A percentile compares a stretch with the other conserved stretches of the same genome.
Evolutionary conservation across 108 stramenopile species (phyloP).

Genomic region (Pelagomonas calceolata): DNA sequence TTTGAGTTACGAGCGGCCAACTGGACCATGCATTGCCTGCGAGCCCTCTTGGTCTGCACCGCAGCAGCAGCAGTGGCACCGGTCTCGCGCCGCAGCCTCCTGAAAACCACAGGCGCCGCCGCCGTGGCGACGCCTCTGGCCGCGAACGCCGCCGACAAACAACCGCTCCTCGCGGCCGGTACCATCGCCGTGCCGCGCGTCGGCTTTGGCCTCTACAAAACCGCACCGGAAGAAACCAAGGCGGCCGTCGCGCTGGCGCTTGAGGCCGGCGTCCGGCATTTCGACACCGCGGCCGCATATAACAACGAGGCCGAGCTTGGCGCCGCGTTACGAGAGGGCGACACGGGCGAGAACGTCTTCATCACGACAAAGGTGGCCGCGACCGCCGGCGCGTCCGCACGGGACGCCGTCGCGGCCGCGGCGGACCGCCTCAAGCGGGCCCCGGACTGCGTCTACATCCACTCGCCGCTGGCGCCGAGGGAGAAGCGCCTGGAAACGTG

Average conservation of each 20-base stretch:
- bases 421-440: slow-evolving; percentile 24
- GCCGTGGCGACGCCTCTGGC: no score
- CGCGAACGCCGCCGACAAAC: no score
- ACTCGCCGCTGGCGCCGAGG: slow-evolving; percentile 50
- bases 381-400: slow-evolving; percentile 25
- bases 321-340: slow-evolving; percentile 22
- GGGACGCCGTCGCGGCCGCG: slow-evolving; percentile 25
- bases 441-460: slow-evolving; percentile 56
- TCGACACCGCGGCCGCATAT: slow-evolving; percentile 54
- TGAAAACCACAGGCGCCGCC: no score
- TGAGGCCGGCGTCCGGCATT: slow-evolving; percentile 49
- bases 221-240: slow-evolving; percentile 38
- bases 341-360: no score
- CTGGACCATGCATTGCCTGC: no score
- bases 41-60: no score
- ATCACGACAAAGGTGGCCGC: neutral
- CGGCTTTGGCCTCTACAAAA: slow-evolving; percentile 66
- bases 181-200: slow-evolving; percentile 36
- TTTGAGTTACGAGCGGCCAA: no score
- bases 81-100: no score
- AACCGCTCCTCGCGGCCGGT: no score
- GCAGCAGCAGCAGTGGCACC: no score
- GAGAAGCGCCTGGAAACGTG: slow-evolving; percentile 43
- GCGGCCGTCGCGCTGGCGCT: slow-evolving; percentile 48
- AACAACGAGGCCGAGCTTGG: slow-evolving; percentile 37